Conservation (phyloP, 179 eudicot species). For the Silene vulgaris region DNA sequence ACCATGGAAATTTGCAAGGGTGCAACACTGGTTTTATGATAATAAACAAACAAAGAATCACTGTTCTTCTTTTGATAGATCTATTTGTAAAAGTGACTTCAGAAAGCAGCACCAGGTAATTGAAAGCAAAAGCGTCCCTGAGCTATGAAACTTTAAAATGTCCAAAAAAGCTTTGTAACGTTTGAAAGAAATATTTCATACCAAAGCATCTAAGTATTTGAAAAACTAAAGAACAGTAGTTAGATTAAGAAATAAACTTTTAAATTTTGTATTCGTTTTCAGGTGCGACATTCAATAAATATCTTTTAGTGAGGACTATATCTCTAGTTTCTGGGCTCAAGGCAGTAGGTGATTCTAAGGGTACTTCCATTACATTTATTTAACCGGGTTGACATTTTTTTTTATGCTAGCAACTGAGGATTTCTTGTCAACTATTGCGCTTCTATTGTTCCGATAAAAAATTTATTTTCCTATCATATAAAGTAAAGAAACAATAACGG, state of each 20-base stretch:
- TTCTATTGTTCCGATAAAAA: not conserved
- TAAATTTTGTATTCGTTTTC: constrained; percentile 4
- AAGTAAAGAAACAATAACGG: not conserved
- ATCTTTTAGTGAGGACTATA: not conserved
- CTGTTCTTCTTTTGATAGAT: not conserved
- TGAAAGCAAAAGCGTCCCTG: not conserved
- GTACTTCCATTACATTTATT: not conserved
- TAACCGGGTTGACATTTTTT: not conserved
- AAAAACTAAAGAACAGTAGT: not conserved
- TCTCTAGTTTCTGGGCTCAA: not conserved
- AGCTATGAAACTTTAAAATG: not conserved
- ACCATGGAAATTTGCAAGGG: no score
- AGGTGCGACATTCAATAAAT: not conserved
- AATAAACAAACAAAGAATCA: not conserved
- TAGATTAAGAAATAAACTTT: not conserved
- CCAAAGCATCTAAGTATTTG: not conserved
- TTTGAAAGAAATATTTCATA: not conserved
- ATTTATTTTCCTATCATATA: not conserved
- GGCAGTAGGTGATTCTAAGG: not conserved
- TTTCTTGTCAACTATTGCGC: not conserved
- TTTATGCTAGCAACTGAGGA: not conserved
- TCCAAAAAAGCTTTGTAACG: not conserved
- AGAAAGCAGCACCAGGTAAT: not conserved
- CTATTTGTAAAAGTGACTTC: not conserved
- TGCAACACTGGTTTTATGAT: not conserved